These are phyloP conservation scores for Sechiopsis laciniata DNA, from an alignment of 306 rosid genomes.

Conservation along the genomic window DNA sequence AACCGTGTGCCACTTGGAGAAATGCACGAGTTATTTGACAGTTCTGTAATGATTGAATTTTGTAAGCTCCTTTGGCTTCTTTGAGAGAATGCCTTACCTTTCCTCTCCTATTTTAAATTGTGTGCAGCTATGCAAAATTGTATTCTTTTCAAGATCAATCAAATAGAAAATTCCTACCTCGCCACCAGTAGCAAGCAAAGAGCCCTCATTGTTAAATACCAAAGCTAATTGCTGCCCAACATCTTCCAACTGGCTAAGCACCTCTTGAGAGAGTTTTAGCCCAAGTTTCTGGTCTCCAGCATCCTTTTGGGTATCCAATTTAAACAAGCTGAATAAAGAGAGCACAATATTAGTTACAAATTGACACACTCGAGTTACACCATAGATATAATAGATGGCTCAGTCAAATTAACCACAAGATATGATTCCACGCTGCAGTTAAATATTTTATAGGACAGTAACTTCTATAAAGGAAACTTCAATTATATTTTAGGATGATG, in stretches of 20 bases:
- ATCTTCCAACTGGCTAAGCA: constrained; percentile 46
- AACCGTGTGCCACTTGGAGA: not conserved
- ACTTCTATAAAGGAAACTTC: not conserved
- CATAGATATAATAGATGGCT: not conserved
- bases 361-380: not conserved
- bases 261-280: constrained; percentile 43
- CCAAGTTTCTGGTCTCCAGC: constrained; percentile 38
- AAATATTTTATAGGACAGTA: not conserved
- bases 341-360: not conserved
- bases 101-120: not conserved
- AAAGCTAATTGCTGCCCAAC: constrained; percentile 78
- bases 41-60: not conserved
- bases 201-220: constrained; percentile 63
- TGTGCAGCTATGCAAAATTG: not conserved
- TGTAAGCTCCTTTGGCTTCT: not conserved
- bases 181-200: constrained; percentile 74
- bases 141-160: not conserved
- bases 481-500: not conserved
- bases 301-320: constrained; percentile 40
- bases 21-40: not conserved
- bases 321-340: constrained; percentile 53
- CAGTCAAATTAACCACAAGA: constrained; percentile 4
- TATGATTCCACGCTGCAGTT: not conserved
- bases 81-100: not conserved
- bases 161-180: constrained; percentile 52